Base-by-base conservation (phyloP, 179 eudicot genomes). In the Amaranthus tricolor region DNA sequence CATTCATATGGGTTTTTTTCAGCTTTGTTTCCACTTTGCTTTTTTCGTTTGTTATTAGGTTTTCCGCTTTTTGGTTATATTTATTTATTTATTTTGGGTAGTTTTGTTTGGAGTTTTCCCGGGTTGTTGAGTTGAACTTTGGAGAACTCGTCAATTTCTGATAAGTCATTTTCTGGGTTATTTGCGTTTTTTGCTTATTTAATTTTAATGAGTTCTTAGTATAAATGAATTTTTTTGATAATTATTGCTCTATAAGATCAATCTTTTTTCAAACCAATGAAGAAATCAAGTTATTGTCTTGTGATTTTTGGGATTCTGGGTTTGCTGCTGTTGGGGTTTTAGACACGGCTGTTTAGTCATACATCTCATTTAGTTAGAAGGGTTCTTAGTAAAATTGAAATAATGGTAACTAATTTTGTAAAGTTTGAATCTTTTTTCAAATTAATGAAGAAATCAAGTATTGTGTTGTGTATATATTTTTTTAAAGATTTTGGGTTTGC, bases 71-170 rank as follows among this genome's bases (percentile, higher is more conserved):
- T 49, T 12, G 13, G 47, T 66, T 58, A 20, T 51, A 12, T 70
- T 24, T 40, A 15, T 70, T 24, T 40, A 15, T 21, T 59, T 31
- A 31, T 31, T 40, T 60, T 10, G n/a, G 44, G 67, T 50, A 31
- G 54, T 51, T 70, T 12, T 13, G 10, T 24, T 68, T 58, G 11
- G 8, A 19, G 7, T 17, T 76, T 76, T 49, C 70, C 60, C 57
- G 78, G 59, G 45, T 19, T 75, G 58, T 75, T 47, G 3, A 47
- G 44, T 24, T 47, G 24, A 56, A 47, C 71, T 20, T 73, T 62
- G 69, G 68, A 52, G 19, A 62, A 74, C 69, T 44, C 70, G 77
- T 70, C 70, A 9, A 45, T n/a, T 73, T 62, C 24, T 20, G 61
- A 62, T 72, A 20, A 14, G 6, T 14, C 24, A 60, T 4, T 7